These are phyloP conservation scores for Cryptococcus deneoformans DNA, from an alignment of 1,284 basidiomycete species.

Conservation along the genomic window DNA sequence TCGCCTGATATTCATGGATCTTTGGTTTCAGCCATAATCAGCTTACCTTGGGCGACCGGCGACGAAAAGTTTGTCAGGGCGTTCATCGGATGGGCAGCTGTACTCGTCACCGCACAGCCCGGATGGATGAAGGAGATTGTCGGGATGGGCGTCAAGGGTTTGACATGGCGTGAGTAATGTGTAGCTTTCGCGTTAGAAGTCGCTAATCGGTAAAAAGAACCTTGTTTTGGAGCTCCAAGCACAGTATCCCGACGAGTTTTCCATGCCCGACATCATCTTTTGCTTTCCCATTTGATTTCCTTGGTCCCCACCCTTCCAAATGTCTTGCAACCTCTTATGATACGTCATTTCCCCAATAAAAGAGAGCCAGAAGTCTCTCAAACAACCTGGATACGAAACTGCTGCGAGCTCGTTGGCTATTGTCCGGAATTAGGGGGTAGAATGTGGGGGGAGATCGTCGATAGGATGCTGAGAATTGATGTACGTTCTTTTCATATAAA, in stretches of 20 bases:
- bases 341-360: conserved; percentile 88
- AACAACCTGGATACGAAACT: conserved; percentile 88
- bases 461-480: conserved; percentile 91
- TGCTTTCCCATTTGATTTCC: conserved; percentile 78
- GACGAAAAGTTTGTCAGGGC: conserved; percentile 72
- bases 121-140: conserved; percentile 87
- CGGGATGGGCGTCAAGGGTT: conserved; percentile 73
- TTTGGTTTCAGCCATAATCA: conserved; percentile 83
- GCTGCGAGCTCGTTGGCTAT: conserved; percentile 80
- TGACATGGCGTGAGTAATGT: conserved; percentile 75
- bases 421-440: conserved; percentile 88
- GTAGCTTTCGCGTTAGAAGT: background rate
- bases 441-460: conserved; percentile 80
- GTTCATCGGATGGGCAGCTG: conserved; percentile 83
- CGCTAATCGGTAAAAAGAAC: conserved; percentile 20
- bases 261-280: conserved; percentile 83
- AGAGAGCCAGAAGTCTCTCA: conserved; percentile 77
- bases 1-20: conserved; percentile 60
- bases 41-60: conserved; percentile 88
- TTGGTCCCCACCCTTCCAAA: conserved; percentile 87
- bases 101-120: conserved; percentile 88
- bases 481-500: conserved; percentile 54
- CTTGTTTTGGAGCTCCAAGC: conserved; percentile 7
- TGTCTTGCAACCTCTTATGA: conserved; percentile 78
- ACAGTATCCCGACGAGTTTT: conserved; percentile 70